These are phyloP conservation scores for Irpex rosettiformis DNA, from an alignment of 1,284 basidiomycete species.

Conservation along the genomic window DNA sequence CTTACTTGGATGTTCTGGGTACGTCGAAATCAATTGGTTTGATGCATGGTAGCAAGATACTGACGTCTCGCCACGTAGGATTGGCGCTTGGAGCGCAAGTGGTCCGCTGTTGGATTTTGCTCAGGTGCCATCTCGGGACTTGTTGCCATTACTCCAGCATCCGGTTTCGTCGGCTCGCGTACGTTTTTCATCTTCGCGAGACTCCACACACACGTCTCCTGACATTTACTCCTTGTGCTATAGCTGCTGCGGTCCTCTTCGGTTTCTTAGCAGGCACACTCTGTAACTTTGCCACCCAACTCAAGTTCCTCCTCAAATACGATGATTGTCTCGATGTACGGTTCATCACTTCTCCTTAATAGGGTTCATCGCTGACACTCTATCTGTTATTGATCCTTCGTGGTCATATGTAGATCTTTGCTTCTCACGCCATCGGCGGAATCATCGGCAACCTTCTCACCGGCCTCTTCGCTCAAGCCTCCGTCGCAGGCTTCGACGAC, in stretches of 20 bases:
- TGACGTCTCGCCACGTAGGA: slow-evolving; percentile 44
- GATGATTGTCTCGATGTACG: slow-evolving; percentile 81
- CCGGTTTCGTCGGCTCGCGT: slow-evolving; percentile 85
- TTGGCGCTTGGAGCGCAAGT: slow-evolving; percentile 90
- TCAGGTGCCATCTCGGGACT: slow-evolving; percentile 91
- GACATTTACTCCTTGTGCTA: slow-evolving; percentile 2
- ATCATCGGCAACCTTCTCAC: slow-evolving; percentile 86
- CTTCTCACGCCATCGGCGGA: slow-evolving; percentile 87
- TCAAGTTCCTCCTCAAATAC: slow-evolving; percentile 78
- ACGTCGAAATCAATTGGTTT: slow-evolving; percentile 23
- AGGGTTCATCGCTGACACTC: slow-evolving; percentile 5
- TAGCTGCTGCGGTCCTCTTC: slow-evolving; percentile 79
- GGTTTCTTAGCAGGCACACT: slow-evolving; percentile 82
- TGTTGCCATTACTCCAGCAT: slow-evolving; percentile 90
- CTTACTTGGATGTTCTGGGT: slow-evolving; percentile 93
- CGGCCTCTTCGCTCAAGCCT: slow-evolving; percentile 84
- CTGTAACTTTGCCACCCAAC: slow-evolving; percentile 93
- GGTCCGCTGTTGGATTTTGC: slow-evolving; percentile 94
- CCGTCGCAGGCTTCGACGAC: slow-evolving; percentile 85
- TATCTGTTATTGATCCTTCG: background rate
- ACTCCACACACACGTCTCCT: slow-evolving; percentile 10
- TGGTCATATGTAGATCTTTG: slow-evolving; percentile 69
- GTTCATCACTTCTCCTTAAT: slow-evolving; percentile 10
- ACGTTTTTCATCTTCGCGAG: slow-evolving; percentile 28
- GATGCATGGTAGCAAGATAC: background rate